Evolutionary conservation across 106 monocot genomes (phyloP).

Genomic region (Narthecium ossifragum): DNA sequence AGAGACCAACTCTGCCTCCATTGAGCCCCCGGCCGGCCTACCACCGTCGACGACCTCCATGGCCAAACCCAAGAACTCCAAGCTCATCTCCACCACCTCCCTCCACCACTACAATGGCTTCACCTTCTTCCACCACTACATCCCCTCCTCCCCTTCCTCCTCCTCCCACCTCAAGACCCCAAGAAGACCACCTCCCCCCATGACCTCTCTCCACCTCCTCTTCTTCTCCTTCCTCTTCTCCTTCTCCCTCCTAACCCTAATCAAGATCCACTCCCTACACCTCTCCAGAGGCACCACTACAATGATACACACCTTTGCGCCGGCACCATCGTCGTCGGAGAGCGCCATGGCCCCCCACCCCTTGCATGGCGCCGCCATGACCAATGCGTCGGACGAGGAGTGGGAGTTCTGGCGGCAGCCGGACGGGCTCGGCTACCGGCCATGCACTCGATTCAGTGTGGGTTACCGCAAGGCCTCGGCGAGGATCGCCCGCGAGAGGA

Average conservation of each 20-base stretch:
- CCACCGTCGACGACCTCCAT: too few species aligned
- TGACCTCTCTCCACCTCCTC: background rate
- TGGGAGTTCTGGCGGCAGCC: slow-evolving; percentile 38
- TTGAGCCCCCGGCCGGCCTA: too few species aligned
- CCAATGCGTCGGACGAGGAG: slow-evolving; percentile 3
- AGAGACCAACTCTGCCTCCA: too few species aligned
- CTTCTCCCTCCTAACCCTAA: background rate
- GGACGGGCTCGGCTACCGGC: slow-evolving; percentile 22
- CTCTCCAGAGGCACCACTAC: background rate
- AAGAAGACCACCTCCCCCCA: too few species aligned
- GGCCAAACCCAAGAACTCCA: too few species aligned
- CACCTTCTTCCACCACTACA: too few species aligned
- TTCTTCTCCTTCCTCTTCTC: slow-evolving; percentile 4
- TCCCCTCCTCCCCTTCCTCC: too few species aligned
- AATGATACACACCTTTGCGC: too few species aligned
- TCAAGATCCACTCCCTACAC: background rate
- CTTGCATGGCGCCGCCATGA: background rate
- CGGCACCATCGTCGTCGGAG: too few species aligned
- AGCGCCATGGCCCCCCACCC: slow-evolving; percentile 8
- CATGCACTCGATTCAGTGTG: slow-evolving; percentile 21
- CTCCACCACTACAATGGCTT: too few species aligned
- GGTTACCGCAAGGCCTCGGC: slow-evolving; percentile 16
- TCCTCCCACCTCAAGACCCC: too few species aligned
- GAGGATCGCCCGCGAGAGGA: slow-evolving; percentile 9
- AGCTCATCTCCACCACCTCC: too few species aligned